Evolutionary conservation across 177 flowering plant species (phyloP).

Genomic region (Vitis hybrid): DNA sequence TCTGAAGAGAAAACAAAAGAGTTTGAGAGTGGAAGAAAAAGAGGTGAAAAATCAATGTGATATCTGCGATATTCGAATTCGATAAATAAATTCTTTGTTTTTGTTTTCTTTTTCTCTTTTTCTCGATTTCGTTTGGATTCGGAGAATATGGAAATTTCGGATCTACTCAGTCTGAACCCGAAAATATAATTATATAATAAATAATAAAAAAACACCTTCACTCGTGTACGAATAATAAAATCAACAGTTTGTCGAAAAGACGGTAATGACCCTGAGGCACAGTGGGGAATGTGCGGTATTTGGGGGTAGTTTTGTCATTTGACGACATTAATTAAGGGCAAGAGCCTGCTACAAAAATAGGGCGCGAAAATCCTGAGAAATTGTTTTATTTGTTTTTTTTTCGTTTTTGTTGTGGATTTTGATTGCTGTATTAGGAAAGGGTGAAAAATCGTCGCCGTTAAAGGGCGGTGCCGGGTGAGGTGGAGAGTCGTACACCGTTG

Average conservation of each 20-base stretch:
- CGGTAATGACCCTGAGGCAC: not conserved
- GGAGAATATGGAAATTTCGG: conserved; percentile 14
- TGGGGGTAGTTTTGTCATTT: not conserved
- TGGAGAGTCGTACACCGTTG: not conserved
- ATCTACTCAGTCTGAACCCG: conserved; percentile 10
- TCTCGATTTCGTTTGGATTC: conserved; percentile 1
- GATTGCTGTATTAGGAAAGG: not conserved
- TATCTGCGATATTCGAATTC: not conserved
- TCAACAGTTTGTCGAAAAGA: not conserved
- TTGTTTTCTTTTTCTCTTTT: conserved; percentile 4
- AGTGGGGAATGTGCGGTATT: not conserved
- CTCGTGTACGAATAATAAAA: conserved; percentile 17
- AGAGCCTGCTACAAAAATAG: not conserved
- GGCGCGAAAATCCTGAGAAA: not conserved
- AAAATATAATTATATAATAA: not conserved
- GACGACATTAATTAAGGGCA: not conserved
- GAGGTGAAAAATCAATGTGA: not conserved
- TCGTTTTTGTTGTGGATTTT: not conserved
- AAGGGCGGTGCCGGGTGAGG: not conserved
- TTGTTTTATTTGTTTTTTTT: not conserved
- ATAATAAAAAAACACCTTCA: not conserved
- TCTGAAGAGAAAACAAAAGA: not conserved
- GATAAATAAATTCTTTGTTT: not conserved
- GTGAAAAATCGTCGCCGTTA: conserved; percentile 19
- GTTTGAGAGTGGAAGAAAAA: not conserved